These are phyloP conservation scores for Ophiostoma fasciatum DNA, from an alignment of 2,329 filamentous ascomycete genomes.

Conservation along the genomic window DNA sequence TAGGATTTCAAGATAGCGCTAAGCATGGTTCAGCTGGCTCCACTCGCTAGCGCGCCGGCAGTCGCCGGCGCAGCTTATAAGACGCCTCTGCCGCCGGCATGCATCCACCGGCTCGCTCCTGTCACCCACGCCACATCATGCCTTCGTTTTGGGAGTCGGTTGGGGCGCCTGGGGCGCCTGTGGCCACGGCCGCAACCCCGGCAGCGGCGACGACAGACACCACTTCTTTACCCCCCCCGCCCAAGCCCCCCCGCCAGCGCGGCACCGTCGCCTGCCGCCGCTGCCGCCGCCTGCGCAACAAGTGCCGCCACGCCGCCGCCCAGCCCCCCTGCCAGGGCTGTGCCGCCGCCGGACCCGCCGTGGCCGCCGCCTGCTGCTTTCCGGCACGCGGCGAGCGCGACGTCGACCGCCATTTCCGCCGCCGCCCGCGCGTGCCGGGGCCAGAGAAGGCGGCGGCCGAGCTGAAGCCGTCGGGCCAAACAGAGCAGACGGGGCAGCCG, in stretches of 20 bases:
- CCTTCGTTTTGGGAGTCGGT: too few relatives aligned
- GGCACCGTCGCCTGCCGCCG: conserved; percentile 7
- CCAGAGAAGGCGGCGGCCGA: too few relatives aligned
- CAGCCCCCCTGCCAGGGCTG: conserved; percentile 30
- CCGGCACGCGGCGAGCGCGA: conserved; percentile 37
- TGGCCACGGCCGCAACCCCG: too few relatives aligned
- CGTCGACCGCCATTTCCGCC: conserved; percentile 37
- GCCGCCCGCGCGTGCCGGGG: conserved; percentile 27
- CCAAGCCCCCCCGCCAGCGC: conserved; percentile 3
- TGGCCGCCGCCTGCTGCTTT: conserved; percentile 35
- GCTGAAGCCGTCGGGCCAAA: not conserved
- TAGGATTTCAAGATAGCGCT: too few relatives aligned
- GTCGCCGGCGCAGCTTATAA: too few relatives aligned
- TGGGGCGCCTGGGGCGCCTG: too few relatives aligned
- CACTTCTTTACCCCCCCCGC: too few relatives aligned
- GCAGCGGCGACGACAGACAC: not conserved
- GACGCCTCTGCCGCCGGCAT: too few relatives aligned
- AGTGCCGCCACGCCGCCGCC: conserved; percentile 9
- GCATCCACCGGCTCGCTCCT: too few relatives aligned
- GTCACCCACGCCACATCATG: too few relatives aligned
- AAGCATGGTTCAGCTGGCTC: too few relatives aligned
- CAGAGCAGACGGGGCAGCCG: not conserved
- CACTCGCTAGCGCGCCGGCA: too few relatives aligned
- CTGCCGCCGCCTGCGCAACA: conserved; percentile 11
- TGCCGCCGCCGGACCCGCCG: conserved; percentile 28